These are phyloP conservation scores for Taphrina flavorubra DNA, from an alignment of 1,139 yeast genomes.

Conservation along the genomic window DNA sequence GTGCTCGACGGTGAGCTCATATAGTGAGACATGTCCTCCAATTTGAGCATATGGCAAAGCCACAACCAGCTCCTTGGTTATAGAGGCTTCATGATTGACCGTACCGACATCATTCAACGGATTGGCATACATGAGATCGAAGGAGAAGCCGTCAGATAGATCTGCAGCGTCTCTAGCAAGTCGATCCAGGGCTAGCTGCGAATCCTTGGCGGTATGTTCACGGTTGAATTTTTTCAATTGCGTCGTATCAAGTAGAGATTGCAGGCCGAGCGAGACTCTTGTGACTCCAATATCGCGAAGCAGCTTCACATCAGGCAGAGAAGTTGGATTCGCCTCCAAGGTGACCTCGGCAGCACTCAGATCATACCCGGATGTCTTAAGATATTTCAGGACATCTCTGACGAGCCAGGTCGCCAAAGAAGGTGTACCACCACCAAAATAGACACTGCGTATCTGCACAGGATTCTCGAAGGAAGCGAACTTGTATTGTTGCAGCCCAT, in stretches of 20 bases:
- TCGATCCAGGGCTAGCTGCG: slow-evolving; percentile 21
- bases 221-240: slow-evolving; percentile 23
- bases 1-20: slow-evolving; percentile 34
- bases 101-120: slow-evolving; percentile 5
- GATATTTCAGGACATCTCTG: slow-evolving; percentile 13
- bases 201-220: slow-evolving; percentile 22
- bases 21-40: slow-evolving; percentile 36
- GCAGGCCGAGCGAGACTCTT: slow-evolving; percentile 33
- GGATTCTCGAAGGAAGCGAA: not conserved
- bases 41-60: slow-evolving; percentile 32
- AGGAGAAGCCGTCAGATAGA: slow-evolving; percentile 33
- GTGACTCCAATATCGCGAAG: slow-evolving; percentile 24
- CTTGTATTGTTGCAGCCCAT: not conserved
- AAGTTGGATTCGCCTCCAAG: slow-evolving; percentile 40
- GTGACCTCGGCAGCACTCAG: slow-evolving; percentile 21
- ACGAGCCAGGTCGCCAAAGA: slow-evolving; percentile 29
- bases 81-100: not conserved
- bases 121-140: slow-evolving; percentile 38
- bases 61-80: slow-evolving; percentile 15
- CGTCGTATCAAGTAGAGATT: slow-evolving; percentile 14
- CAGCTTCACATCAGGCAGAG: slow-evolving; percentile 19
- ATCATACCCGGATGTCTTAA: slow-evolving; percentile 1
- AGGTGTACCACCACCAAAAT: slow-evolving; percentile 41
- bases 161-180: slow-evolving; percentile 5
- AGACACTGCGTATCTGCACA: slow-evolving; percentile 21